Evolutionary conservation across 2,329 filamentous ascomycete genomes (phyloP), one percentile per base, ranked within the genome.

Genomic region (Trematosphaeria pertusa): DNA sequence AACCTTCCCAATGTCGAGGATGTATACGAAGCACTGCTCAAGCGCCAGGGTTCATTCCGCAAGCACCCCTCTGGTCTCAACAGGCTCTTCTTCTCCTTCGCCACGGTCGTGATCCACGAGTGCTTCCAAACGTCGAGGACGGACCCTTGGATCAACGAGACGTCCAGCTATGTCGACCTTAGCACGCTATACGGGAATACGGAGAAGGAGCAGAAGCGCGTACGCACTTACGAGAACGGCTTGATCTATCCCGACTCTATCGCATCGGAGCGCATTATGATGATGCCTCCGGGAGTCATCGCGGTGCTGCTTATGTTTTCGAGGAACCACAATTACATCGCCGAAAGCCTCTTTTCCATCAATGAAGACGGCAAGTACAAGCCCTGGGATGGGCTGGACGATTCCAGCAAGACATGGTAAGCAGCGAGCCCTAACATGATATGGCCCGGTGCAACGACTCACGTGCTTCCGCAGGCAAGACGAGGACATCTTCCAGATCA

Each of bases 281-380:
- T 81, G 0, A 84, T 87, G 44, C 86, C 86, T 2, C 81, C 84
- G 0, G 86, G 84, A 12, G 83, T 86, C n/a, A 88, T 88, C 19
- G 82, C 81, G 32, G 79, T 82, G n/a, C 72, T 87, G 49, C 68
- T 88, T 20, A 81, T 88, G 49, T 79, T 87, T 67, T 88, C 86
- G 73, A 78, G 74, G 10, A 93, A 93, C 72, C 91, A 96, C 72
- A 96, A 96, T 72, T 80, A 91, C 56, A 82, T 91, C 1, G 90
- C 87, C 2, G 81, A 84, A 37, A 86, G 91, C 50, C 77, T 96
- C 14, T 87, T 87, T 0, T 75, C 81, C 15, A 91, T 96, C 70
- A 95, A 96, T 59, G 91, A 96, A 60, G 83, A 83, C 35, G 85
- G 84, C 9, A 82, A 87, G 19, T 96, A 95, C 72, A 82, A 79